Evolutionary conservation across 169 alveolate species (phyloP).

Genomic region (Eimeria maxima): DNA sequence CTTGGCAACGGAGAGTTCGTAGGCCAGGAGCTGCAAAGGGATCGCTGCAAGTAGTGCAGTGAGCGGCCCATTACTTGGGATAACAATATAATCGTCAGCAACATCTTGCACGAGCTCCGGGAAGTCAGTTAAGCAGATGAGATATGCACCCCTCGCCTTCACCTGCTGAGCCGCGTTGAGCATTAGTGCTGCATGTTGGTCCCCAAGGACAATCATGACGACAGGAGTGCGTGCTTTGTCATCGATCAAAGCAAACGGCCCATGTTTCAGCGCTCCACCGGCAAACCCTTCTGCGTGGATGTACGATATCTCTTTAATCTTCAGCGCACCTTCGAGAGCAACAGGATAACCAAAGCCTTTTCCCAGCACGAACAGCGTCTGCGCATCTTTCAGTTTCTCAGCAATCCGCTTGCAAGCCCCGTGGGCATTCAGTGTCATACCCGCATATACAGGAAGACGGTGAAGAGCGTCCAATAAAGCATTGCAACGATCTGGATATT

Average conservation of each 20-base stretch:
- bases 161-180: constrained; percentile 95
- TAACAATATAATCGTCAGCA: constrained; percentile 91
- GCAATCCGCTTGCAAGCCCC: constrained; percentile 84
- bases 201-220: constrained; percentile 94
- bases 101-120: constrained; percentile 89
- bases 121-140: constrained; percentile 95
- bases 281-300: constrained; percentile 98
- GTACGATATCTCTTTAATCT: constrained; percentile 97
- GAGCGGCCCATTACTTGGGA: constrained; percentile 83
- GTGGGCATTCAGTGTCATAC: constrained; percentile 87
- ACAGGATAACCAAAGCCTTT: constrained; percentile 96
- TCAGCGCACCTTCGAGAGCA: constrained; percentile 98
- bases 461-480: constrained; percentile 87
- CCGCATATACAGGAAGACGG: constrained; percentile 91
- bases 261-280: constrained; percentile 98
- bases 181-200: constrained; percentile 92
- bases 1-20: constrained; percentile 84
- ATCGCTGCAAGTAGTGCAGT: constrained; percentile 84
- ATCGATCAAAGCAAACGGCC: constrained; percentile 97
- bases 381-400: constrained; percentile 81
- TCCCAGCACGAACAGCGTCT: constrained; percentile 88
- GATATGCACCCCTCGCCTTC: constrained; percentile 96
- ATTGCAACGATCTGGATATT: constrained; percentile 78
- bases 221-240: constrained; percentile 87
- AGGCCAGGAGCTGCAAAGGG: constrained; percentile 86